Evolutionary conservation across 169 alveolate genomes (phyloP), one percentile per base, ranked within the genome.

Genomic region (Plasmodium sp.): DNA sequence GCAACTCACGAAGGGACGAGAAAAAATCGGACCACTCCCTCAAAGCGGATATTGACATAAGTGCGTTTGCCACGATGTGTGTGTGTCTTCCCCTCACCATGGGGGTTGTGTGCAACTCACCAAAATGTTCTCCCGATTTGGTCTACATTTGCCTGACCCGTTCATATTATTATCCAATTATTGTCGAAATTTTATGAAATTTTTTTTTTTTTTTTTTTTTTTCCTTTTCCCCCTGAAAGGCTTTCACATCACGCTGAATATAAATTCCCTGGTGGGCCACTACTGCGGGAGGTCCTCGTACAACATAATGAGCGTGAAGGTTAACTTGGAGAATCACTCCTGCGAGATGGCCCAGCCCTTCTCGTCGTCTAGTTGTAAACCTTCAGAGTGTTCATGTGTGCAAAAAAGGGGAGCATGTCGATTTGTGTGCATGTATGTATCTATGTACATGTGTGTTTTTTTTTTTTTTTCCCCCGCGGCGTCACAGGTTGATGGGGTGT

Each of bases 251-350:
- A 86, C 93, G 34, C 73, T 86, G 48, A 86, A 86, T 56, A 71
- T 86, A 86, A 86, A 86, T 77, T 75, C 93, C 12, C 41, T 86
- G 84, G 77, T 86, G 33, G 93, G 93, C 36, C 2, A 77, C 33
- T 86, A 75, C 67, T 54, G 81, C 27, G 93, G 58, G 6, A 75
- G 93, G 43, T 33, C 54, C 34, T 54, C 58, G 39, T 75, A 75
- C 81, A 86, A 86, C 81, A 86, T 86, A 51, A 86, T 86, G 93
- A 86, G 22, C 58, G 31, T 86, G 71, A 36, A 77, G 62, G 93
- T 86, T n/a, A 34, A 34, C 41, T 73, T 84, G 77, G 77, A 67
- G 16, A 67, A 67, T 31, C 33, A 18, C 39, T 27, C 16, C 18
- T 7, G 39, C 43, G 77, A 10, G 39, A 72, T 48, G 56, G 39